Evolutionary conservation across 208 protist species (phyloP), one percentile per base, ranked within the genome.

Genomic region (Acanthamoeba royreba): DNA sequence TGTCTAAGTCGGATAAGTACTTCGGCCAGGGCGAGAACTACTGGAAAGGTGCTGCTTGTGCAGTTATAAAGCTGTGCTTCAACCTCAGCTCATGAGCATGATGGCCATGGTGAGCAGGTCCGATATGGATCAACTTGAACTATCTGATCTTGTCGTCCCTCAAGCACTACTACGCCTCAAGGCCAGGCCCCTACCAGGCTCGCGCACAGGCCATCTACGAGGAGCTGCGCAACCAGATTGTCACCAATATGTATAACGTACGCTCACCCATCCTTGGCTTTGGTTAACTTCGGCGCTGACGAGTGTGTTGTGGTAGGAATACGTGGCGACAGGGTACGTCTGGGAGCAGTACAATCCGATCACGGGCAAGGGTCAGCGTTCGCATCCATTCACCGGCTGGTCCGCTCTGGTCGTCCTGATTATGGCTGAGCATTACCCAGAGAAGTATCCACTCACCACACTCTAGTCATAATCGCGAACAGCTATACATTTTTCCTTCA

Each of bases 81-180:
- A 35, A 15, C 22, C 15, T 35, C 35, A 17, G 40, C 25, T 5
- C 58, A 13, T 22, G 58, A 11, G 17, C 28, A 33, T 40, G 15
- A 7, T 69, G 58, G 25, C 28, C 28, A 43, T 28, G n/a, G 5
- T 13, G 17, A 31, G 0, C 72, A 85, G 74, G 83, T 1, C 87
- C 97, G 0, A 96, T 98, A 33, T 98, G 98, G 98, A 95, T 98
- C 38, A 98, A 98, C 93, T 89, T 98, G 19, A 98, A 98, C 94
- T 98, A 98, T 92, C 58, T 98, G 0, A 81, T 93, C 5, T 45
- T 97, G 35, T 47, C 74, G 22, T 87, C 95, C 35, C 58, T 98
- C 13, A 58, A 94, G 33, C 81, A 79, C 22, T 86, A 97, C 49
- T 95, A 96, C 42, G 87, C 46, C 9, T 49, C 42, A 17, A 25